Conservation (phyloP, 2,329 filamentous ascomycete species). For the Ophiobolus disseminans region DNA sequence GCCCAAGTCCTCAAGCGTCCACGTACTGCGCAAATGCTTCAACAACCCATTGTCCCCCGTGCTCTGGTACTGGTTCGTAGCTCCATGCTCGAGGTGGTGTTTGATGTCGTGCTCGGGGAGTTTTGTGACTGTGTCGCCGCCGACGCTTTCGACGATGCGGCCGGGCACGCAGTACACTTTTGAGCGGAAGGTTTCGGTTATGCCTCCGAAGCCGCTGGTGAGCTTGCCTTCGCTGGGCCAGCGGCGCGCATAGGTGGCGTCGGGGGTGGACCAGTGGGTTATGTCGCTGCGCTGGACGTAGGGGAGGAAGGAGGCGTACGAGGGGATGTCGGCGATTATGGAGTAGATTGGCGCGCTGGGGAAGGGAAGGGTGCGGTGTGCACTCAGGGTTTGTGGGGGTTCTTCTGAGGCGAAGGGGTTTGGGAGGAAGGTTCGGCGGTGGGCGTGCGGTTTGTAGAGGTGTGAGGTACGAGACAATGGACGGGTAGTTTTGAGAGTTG, state of each 20-base stretch:
- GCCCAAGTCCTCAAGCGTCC: slow-evolving; percentile 63
- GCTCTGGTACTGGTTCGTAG: not conserved
- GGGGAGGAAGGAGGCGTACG: slow-evolving; percentile 85
- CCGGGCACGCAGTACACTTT: slow-evolving; percentile 78
- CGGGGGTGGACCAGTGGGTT: slow-evolving; percentile 71
- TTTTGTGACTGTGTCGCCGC: slow-evolving; percentile 62
- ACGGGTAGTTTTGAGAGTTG: slow-evolving; percentile 38
- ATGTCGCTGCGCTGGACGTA: slow-evolving; percentile 83
- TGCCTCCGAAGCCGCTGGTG: slow-evolving; percentile 81
- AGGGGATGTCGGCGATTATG: slow-evolving; percentile 84
- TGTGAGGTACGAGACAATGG: slow-evolving; percentile 31
- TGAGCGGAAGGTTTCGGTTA: slow-evolving; percentile 84
- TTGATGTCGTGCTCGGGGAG: slow-evolving; percentile 51
- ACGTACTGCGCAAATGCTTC: slow-evolving; percentile 72
- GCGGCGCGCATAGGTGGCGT: slow-evolving; percentile 54
- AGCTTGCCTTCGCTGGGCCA: slow-evolving; percentile 81
- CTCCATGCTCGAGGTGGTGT: slow-evolving; percentile 49
- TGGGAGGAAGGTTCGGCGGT: slow-evolving; percentile 53
- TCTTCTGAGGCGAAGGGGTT: slow-evolving; percentile 52
- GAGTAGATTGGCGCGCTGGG: slow-evolving; percentile 73
- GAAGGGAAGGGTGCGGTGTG: slow-evolving; percentile 79
- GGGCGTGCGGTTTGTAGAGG: slow-evolving; percentile 14
- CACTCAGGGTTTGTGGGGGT: slow-evolving; percentile 69
- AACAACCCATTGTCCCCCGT: slow-evolving; percentile 57
- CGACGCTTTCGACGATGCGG: slow-evolving; percentile 77